Evolutionary conservation across 768 basidiomycete genomes (phyloP), one percentile per base, ranked within the genome.

Genomic region (Phylloporus rhodoxanthus): DNA sequence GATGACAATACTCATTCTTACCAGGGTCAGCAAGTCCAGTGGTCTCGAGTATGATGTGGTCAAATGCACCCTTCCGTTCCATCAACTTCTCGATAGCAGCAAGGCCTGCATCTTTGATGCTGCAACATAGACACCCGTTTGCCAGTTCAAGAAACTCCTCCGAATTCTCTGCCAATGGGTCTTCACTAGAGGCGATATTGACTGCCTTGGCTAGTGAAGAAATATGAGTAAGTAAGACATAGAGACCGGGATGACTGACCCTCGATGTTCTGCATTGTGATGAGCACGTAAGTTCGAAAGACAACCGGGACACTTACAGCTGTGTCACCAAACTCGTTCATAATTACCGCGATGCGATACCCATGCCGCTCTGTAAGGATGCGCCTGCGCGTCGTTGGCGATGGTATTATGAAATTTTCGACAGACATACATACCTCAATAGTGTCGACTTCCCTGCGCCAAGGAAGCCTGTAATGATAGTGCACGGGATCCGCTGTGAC

Each of bases 101-200:
- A 0, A 89, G 78, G 2, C 96, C 96, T 10, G 83, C 75, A 64
- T 98, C 94, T 60, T 96, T 95, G 71, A 97, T 90, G 51, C 92
- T 94, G 65, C 96, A 99, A 68, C 96, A 99, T n/a, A 99, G 67
- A 66, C 96, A 98, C 15, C 96, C 96, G 65, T 99, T 95, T 1
- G 92, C 84, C 1, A 98, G 78, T 58, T 96, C 93, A 9, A 99
- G 79, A 60, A 95, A 82, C 60, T 94, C 91, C 63, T 91, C 86
- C 1, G 85, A 84, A 39, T 80, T 72, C 42, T 81, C 77, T 15
- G 77, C 82, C 11, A 75, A 68, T 8, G 82, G 82, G 57, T 83
- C 79, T 29, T 81, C 78, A 2, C 70, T 69, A 11, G 84, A 84
- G 4, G 87, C 77, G 8, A 97, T 78, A 49, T 89, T 91, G 62